These are phyloP conservation scores for Babesia bigemina DNA, from an alignment of 169 alveolate genomes.

Conservation along the genomic window DNA sequence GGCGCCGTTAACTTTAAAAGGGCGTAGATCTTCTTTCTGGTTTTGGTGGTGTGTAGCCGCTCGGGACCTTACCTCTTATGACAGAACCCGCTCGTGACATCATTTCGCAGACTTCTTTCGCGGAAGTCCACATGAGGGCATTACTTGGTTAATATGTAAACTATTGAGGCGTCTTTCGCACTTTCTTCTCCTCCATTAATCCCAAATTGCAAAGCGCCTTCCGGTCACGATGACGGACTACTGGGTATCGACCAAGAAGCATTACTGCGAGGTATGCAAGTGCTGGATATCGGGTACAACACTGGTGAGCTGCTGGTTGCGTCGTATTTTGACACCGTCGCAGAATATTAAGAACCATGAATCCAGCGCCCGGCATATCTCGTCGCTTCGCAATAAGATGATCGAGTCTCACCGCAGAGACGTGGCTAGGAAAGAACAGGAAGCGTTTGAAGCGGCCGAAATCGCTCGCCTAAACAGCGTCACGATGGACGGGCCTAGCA, in stretches of 20 bases:
- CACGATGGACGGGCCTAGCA: slow-evolving; percentile 62
- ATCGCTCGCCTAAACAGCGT: slow-evolving; percentile 66
- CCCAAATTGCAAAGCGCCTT: too few species aligned
- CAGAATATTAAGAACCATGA: slow-evolving; percentile 68
- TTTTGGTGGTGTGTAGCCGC: too few species aligned
- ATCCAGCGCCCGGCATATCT: slow-evolving; percentile 49
- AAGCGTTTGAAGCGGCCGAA: slow-evolving; percentile 65
- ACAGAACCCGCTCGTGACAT: too few species aligned
- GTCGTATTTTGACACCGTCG: background rate
- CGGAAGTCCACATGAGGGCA: too few species aligned
- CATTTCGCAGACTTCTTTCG: too few species aligned
- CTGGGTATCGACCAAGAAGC: slow-evolving; percentile 73
- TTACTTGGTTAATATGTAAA: too few species aligned
- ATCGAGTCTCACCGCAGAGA: slow-evolving; percentile 60
- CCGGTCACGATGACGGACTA: slow-evolving; percentile 61
- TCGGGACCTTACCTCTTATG: too few species aligned
- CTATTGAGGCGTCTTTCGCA: too few species aligned
- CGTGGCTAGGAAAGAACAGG: slow-evolving; percentile 36
- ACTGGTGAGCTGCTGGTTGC: slow-evolving; percentile 21
- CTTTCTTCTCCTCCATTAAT: too few species aligned
- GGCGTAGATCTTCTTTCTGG: too few species aligned
- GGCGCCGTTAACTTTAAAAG: too few species aligned
- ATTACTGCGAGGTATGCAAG: slow-evolving; percentile 71
- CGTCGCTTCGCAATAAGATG: slow-evolving; percentile 56
- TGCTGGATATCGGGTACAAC: slow-evolving; percentile 69